These are phyloP conservation scores for Lindgomyces ingoldianus DNA, from an alignment of 495 filamentous ascomycete genomes.

Conservation along the genomic window DNA sequence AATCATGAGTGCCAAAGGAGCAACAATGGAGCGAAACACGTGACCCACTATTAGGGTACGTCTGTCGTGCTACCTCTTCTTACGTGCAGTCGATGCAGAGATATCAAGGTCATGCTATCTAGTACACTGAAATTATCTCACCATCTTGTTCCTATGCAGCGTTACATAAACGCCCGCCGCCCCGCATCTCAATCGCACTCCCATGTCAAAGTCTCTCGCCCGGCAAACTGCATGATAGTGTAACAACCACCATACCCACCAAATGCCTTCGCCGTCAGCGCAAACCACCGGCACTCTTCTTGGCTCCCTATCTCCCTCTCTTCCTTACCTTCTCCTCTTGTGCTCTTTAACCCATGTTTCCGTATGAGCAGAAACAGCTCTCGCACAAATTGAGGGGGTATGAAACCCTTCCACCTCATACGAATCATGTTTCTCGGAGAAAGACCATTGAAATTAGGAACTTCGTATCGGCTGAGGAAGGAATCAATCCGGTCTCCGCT, in stretches of 20 bases:
- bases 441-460: conserved; percentile 50
- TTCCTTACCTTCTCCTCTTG: conserved; percentile 25
- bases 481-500: conserved; percentile 72
- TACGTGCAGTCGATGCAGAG: too few species aligned
- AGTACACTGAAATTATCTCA: too few species aligned
- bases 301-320: conserved; percentile 9
- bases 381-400: conserved; percentile 36
- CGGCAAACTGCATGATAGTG: conserved; percentile 32
- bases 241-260: conserved; percentile 25
- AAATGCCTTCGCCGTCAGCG: conserved; percentile 39
- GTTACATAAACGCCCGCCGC: too few species aligned
- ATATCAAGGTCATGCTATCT: too few species aligned
- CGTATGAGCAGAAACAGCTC: conserved; percentile 37
- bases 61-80: too few species aligned
- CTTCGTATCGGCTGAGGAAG: conserved; percentile 77
- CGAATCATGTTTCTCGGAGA: conserved; percentile 29
- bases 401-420: conserved; percentile 45
- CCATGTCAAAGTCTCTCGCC: conserved; percentile 32
- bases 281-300: conserved; percentile 40
- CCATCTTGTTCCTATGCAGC: too few species aligned
- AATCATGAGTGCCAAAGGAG: too few species aligned
- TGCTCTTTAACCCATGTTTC: conserved; percentile 21
- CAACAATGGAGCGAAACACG: too few species aligned
- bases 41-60: too few species aligned
- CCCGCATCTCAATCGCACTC: conserved; percentile 19